phyloP scores from a whole-genome alignment of 192 early-diverging fungal species.

The Backusella morwellensis region DNA sequence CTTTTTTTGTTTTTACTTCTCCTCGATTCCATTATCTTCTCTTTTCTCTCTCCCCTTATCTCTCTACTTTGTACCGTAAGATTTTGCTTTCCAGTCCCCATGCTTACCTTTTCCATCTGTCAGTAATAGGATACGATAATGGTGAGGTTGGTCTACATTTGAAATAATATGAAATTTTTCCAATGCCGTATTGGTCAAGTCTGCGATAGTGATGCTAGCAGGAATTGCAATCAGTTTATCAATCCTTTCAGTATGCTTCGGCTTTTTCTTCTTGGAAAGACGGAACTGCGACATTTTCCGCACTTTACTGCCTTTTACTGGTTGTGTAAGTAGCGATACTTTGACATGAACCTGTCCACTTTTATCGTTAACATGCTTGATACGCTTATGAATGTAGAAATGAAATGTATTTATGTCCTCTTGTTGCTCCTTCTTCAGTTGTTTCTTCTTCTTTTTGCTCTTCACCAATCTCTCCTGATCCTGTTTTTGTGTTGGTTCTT shows the following conservation, averaged over 20 bases:
- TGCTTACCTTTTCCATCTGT: slow-evolving; percentile 8
- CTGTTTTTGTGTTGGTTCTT: neutral
- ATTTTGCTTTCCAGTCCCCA: neutral
- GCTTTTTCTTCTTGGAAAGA: slow-evolving; percentile 10
- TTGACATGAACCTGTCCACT: slow-evolving; percentile 25
- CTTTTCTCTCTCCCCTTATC: neutral
- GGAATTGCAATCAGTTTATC: slow-evolving; percentile 41
- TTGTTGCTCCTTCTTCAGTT: slow-evolving; percentile 10
- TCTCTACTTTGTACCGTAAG: neutral
- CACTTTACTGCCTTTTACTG: neutral
- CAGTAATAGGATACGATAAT: neutral
- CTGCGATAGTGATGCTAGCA: slow-evolving; percentile 34
- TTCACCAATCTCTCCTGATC: neutral
- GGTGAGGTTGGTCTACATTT: slow-evolving; percentile 41
- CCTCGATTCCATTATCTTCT: neutral
- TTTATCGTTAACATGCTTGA: slow-evolving; percentile 29
- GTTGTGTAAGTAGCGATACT: neutral
- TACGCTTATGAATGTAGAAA: slow-evolving; percentile 47
- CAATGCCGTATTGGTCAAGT: slow-evolving; percentile 39
- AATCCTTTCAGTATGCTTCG: slow-evolving; percentile 21
- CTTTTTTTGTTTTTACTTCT: neutral
- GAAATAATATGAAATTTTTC: slow-evolving; percentile 44
- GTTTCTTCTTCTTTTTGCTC: slow-evolving; percentile 8
- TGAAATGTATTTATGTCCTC: slow-evolving; percentile 17
- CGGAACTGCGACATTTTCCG: slow-evolving; percentile 4